Base-by-base conservation (phyloP, 1,284 basidiomycete species). In the Cryptococcus hybrid region DNA sequence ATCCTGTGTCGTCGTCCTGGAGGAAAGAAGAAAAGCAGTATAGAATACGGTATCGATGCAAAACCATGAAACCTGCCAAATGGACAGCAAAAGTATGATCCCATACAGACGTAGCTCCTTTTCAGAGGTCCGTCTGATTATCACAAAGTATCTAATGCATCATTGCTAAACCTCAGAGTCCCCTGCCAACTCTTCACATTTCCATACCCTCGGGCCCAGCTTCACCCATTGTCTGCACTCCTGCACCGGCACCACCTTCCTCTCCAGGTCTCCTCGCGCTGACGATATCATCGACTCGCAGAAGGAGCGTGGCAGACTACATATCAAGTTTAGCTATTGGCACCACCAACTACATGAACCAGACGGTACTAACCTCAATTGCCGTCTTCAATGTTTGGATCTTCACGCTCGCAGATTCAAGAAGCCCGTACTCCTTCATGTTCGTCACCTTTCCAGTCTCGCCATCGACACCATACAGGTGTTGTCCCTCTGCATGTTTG, bases 321-420 rank as follows among this genome's bases (percentile, higher is more conserved):
- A 24, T 12, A 55, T 43, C 30, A 30, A 30, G 30, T 30, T 36
- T n/a, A 49, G 15, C 4, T 30, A 30, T 30, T 30, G 30, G 30
- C 4, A 1, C 30, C 30, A 30, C 4, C 30, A 15, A 40, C 40
- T 11, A 47, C 7, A 40, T 11, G 12, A 35, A 42, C 5, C 15
- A 42, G 38, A 13, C n/a, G 35, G 36, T 34, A 63, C 70, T 63
- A 60, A 86, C 88, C 84, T 98, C 93, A 66, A 98, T 89, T 13
- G 95, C 94, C 8, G 95, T 99, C 84, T 99, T 98, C 72, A 97
- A 81, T 15, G 88, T 98, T 83, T 98, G 95, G 52, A 96, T 89
- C 88, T 98, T 98, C 70, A 99, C 94, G 61, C 91, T 93, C 2
- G 94, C 92, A 43, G 88, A 90, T 80, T 99, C 96, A 66, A 93